Evolutionary conservation across 2,329 filamentous ascomycete species (phyloP).

Genomic region (Fusarium oligoseptatum): DNA sequence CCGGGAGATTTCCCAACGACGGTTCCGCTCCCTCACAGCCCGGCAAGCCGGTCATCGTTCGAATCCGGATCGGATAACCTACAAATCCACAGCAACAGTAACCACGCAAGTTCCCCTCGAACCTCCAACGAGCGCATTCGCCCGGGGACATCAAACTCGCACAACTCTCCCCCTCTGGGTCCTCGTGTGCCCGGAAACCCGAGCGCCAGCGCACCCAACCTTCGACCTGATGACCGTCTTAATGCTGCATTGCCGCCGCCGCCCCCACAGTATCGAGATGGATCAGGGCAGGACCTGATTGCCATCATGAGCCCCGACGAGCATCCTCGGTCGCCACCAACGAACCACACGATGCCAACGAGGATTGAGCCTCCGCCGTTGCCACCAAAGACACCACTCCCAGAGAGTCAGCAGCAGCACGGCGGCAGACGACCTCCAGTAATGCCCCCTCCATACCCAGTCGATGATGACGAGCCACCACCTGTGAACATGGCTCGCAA

Average conservation of each 20-base stretch:
- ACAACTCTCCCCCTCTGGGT: conserved; percentile 45
- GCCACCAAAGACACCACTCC: conserved; percentile 82
- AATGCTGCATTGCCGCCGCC: conserved; percentile 70
- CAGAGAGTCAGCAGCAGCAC: conserved; percentile 57
- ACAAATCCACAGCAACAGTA: conserved; percentile 51
- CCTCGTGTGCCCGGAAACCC: conserved; percentile 38
- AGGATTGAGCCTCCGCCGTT: conserved; percentile 75
- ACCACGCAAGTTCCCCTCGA: conserved; percentile 59
- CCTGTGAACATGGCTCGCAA: conserved; percentile 88
- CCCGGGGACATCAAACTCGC: conserved; percentile 49
- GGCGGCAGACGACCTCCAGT: conserved; percentile 51
- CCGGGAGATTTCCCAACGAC: conserved; percentile 66
- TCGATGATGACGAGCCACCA: conserved; percentile 85
- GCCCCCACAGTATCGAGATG: conserved; percentile 69
- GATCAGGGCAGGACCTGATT: conserved; percentile 76
- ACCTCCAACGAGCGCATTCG: conserved; percentile 63
- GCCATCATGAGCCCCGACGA: conserved; percentile 73
- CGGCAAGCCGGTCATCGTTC: conserved; percentile 65
- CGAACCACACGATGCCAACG: conserved; percentile 50
- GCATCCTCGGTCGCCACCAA: conserved; percentile 57
- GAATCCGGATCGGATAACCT: conserved; percentile 68
- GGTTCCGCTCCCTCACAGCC: conserved; percentile 52
- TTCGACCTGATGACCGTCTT: conserved; percentile 63
- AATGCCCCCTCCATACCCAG: conserved; percentile 78
- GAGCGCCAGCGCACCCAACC: conserved; percentile 47